Conservation (phyloP, 2,329 filamentous ascomycete species). For the Blastomyces parvus region DNA sequence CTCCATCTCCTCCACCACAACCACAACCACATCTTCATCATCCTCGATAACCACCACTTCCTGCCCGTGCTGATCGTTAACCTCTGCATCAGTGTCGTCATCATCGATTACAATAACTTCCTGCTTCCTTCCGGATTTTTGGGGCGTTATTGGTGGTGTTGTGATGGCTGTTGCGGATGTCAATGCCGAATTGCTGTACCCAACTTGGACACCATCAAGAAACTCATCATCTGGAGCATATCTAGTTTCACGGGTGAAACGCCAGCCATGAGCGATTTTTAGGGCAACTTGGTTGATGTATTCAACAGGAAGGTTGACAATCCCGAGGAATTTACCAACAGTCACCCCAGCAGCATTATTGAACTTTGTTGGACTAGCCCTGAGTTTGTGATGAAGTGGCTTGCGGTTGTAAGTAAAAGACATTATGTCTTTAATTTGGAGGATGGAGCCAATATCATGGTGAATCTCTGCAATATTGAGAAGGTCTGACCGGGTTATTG, state of each 20-base stretch:
- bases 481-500: constrained; percentile 21
- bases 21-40: background rate
- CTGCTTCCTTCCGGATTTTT: background rate
- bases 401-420: constrained; percentile 4
- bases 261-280: constrained; percentile 20
- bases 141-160: constrained; percentile 4
- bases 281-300: constrained; percentile 19
- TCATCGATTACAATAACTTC: constrained; percentile 5
- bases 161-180: background rate
- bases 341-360: constrained; percentile 16
- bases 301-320: constrained; percentile 18
- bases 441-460: constrained; percentile 18
- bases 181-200: background rate
- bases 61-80: background rate
- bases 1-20: background rate
- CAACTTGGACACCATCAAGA: constrained; percentile 11
- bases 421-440: constrained; percentile 20
- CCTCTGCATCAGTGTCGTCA: constrained; percentile 7
- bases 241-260: constrained; percentile 12
- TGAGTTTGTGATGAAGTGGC: constrained; percentile 16
- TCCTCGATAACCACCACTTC: constrained; percentile 2
- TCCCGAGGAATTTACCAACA: constrained; percentile 20
- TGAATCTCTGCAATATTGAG: constrained; percentile 15
- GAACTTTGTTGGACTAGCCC: constrained; percentile 8
- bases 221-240: constrained; percentile 14